Conservation (phyloP, 805 yeast species). For the Danielia reshetovae region DNA sequence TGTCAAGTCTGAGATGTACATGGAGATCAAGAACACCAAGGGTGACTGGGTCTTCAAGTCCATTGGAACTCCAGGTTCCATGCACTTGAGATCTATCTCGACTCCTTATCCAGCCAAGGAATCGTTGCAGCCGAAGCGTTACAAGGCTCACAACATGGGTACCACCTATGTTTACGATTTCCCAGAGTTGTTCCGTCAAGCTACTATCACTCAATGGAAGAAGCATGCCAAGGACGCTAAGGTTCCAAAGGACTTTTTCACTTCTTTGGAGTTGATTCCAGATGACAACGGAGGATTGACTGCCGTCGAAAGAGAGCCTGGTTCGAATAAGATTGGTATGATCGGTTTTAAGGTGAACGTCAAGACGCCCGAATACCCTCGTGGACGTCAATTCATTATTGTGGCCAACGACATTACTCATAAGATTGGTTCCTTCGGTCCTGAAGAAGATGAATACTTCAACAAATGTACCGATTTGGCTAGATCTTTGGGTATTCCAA, state of each 20-base stretch:
- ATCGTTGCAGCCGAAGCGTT: conserved; percentile 97
- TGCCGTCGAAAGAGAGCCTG: conserved; percentile 92
- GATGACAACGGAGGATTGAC: conserved; percentile 74
- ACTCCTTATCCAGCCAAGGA: conserved; percentile 98
- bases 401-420: conserved; percentile 97
- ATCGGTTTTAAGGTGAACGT: conserved; percentile 90
- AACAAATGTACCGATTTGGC: conserved; percentile 91
- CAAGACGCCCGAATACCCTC: conserved; percentile 95
- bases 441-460: conserved; percentile 90
- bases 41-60: conserved; percentile 98
- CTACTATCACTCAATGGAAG: conserved; percentile 82
- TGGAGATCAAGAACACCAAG: conserved; percentile 85
- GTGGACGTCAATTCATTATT: conserved; percentile 88
- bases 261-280: conserved; percentile 79
- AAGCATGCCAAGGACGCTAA: conserved; percentile 50
- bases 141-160: conserved; percentile 97
- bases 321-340: conserved; percentile 95
- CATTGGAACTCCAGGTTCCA: conserved; percentile 89
- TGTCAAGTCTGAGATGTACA: conserved; percentile 90
- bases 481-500: conserved; percentile 85
- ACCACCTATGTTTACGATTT: conserved; percentile 97
- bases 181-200: conserved; percentile 98
- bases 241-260: conserved; percentile 74
- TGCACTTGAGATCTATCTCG: conserved; percentile 94
- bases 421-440: conserved; percentile 99